Conservation (phyloP, 2,329 filamentous ascomycete genomes). For the Botrytis tulipae region DNA sequence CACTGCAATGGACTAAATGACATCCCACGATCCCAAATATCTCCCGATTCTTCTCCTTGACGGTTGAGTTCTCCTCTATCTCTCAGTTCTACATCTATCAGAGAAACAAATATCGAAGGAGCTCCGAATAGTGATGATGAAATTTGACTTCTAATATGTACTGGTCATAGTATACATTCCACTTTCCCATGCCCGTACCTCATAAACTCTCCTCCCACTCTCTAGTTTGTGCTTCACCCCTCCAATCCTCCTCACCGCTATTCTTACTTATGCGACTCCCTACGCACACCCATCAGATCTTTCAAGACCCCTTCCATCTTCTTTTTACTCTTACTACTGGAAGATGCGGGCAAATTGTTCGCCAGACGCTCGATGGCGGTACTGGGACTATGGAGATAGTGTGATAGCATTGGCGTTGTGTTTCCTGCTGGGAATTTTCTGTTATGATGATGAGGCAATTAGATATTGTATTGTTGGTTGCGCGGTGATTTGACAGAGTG, state of each 20-base stretch:
- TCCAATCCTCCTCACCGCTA: not conserved
- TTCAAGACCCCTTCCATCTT: not conserved
- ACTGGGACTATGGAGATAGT: not conserved
- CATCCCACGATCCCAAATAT: not conserved
- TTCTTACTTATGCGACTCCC: not conserved
- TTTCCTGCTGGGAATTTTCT: not conserved
- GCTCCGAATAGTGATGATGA: not conserved
- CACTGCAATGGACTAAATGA: not conserved
- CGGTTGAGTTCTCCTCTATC: too few species aligned
- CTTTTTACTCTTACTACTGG: not conserved
- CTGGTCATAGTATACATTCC: not conserved
- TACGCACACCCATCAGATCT: not conserved
- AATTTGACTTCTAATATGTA: not conserved
- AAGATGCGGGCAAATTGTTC: not conserved
- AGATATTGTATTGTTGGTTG: not conserved
- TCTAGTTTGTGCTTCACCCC: not conserved
- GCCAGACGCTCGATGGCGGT: not conserved
- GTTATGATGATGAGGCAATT: not conserved
- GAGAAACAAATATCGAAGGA: fast-evolving
- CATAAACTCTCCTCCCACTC: not conserved
- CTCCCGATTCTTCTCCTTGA: not conserved
- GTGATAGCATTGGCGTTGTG: not conserved
- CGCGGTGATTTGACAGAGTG: not conserved
- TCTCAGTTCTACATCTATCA: not conserved
- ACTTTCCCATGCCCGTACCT: not conserved